Evolutionary conservation across 805 yeast species (phyloP).

Genomic region (Monosporozyma yasuniensis): DNA sequence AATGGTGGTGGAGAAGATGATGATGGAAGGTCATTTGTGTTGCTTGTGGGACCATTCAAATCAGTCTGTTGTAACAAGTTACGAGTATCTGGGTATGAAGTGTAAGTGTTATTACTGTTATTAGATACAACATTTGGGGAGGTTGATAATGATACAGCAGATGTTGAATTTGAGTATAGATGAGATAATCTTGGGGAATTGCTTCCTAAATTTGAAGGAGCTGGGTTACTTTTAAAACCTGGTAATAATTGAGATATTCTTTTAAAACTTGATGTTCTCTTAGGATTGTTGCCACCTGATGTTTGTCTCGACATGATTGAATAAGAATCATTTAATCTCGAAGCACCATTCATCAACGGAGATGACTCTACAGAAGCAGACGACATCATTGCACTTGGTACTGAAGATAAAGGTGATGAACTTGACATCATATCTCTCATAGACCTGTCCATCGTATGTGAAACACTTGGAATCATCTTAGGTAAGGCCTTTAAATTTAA

Average conservation of each 20-base stretch:
- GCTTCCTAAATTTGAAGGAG: slow-evolving; percentile 4
- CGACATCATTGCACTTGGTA: neutral
- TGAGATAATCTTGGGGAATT: neutral
- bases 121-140: slow-evolving; percentile 1
- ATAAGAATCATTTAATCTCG: neutral
- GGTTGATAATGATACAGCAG: slow-evolving; percentile 6
- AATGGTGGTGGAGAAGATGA: neutral
- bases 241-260: slow-evolving; percentile 12
- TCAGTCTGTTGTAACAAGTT: slow-evolving; percentile 3
- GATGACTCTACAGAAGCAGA: neutral
- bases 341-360: neutral
- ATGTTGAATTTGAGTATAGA: neutral
- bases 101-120: neutral
- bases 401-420: neutral
- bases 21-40: neutral
- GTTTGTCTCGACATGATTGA: slow-evolving; percentile 4
- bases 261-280: slow-evolving; percentile 20
- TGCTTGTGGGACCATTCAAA: neutral
- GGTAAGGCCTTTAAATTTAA: slow-evolving; percentile 17
- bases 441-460: slow-evolving; percentile 14
- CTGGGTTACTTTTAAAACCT: slow-evolving; percentile 7
- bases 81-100: slow-evolving; percentile 26
- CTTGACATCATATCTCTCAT: slow-evolving; percentile 19
- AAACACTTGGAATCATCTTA: slow-evolving; percentile 11
- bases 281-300: neutral